These are phyloP conservation scores for Cajanus cajan DNA, from an alignment of 306 rosid species.

Conservation along the genomic window DNA sequence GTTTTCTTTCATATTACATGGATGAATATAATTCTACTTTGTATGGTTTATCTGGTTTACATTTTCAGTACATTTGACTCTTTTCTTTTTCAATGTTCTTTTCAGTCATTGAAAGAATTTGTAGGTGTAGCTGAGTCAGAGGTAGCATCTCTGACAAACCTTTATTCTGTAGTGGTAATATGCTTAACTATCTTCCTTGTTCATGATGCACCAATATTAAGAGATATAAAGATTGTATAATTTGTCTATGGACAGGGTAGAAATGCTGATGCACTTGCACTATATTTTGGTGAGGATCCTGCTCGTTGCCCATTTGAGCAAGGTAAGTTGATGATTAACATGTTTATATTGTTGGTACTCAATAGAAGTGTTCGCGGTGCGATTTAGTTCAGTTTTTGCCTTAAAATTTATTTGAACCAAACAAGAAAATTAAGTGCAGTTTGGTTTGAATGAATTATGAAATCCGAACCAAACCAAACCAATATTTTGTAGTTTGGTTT, in stretches of 20 bases:
- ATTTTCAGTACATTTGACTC: constrained; percentile 21
- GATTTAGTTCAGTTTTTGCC: too few species aligned
- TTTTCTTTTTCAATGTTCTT: constrained; percentile 9
- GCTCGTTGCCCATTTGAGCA: constrained; percentile 88
- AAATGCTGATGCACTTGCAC: constrained; percentile 92
- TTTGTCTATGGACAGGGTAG: constrained; percentile 72
- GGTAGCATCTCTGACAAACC: constrained; percentile 70
- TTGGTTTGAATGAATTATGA: too few species aligned
- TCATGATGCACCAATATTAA: background rate
- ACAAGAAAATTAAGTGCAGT: too few species aligned
- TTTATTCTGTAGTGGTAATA: constrained; percentile 83
- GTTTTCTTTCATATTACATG: constrained; percentile 14
- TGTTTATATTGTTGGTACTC: background rate
- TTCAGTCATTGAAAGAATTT: constrained; percentile 79
- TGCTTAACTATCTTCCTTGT: constrained; percentile 30
- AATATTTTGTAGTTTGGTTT: too few species aligned
- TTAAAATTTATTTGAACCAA: too few species aligned
- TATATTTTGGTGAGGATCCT: constrained; percentile 95
- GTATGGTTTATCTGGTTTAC: constrained; percentile 6
- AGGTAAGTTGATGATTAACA: constrained; percentile 52
- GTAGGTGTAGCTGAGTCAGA: constrained; percentile 69
- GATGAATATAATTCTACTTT: constrained; percentile 4
- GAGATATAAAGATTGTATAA: constrained; percentile 25
- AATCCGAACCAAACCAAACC: too few species aligned
- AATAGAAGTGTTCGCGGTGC: too few species aligned